Evolutionary conservation across 2,329 filamentous ascomycete species (phyloP), one percentile per base, ranked within the genome.

Genomic region (Diaporthe longicolla): DNA sequence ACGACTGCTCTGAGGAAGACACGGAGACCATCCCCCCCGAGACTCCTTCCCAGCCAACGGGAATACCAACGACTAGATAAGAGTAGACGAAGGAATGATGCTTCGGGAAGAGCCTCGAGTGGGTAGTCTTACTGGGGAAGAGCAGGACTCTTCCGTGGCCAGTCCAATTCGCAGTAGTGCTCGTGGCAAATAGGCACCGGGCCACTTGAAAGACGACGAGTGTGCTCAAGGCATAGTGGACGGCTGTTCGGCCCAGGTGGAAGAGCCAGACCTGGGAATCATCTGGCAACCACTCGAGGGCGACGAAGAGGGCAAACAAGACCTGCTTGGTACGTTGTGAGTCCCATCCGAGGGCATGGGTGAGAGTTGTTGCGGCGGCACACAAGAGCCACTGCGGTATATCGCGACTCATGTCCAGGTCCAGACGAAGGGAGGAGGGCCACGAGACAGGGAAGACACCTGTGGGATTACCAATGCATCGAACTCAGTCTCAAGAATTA

Each of bases 41-140:
- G 55, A 83, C 83, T 8, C 91, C 92, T 68, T 84, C 83, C 81
- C 89, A 91, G n/a, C 88, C 88, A 32, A 95, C 86, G 0, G 93
- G 93, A 54, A 93, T 85, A 0, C 93, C 93, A 35, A 91, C 90
- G 59, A 92, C 85, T 1, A 95, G 87, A 80, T 95, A 94, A 0
- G 92, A 91, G 79, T 94, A 94, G 0, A 85, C 85, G 79, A 95
- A 95, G 0, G 87, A 87, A 79, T 95, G 91, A 74, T 88, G 89
- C 79, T 90, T 87, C 0, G 93, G 93, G 73, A 92, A 91, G n/a
- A 93, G 80, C 24, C 93, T 87, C 5, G 88, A 84, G 80, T 95
- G 93, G 2, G 87, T 91, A 19, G 91, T 94, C 58, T 84, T 85
- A 78, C 90, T 91, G 10, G 92, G 92, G 55, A 95, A 89, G 17